Base-by-base conservation (phyloP, 805 yeast genomes). In the Gaillardinia entomophila region DNA sequence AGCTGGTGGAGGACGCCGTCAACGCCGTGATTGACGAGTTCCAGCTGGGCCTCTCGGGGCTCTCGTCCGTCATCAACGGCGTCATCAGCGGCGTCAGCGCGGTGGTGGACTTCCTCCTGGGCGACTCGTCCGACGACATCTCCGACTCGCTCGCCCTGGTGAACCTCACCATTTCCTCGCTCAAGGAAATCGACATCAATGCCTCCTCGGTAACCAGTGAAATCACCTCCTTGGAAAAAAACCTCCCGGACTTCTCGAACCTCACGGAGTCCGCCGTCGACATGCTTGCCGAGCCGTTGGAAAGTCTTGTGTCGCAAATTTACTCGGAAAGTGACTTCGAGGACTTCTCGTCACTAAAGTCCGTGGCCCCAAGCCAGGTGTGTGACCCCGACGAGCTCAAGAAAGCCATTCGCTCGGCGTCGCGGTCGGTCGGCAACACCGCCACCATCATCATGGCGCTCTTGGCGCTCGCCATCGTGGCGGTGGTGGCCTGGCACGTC, bases 161-260 rank as follows among this genome's bases (percentile, higher is more conserved):
- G 57, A 71, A 40, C 24, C 30, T 43, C 18, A 45, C 53, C 10
- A 33, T 48, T 2, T 18, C 47, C 2, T 26, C 34, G 2, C 35
- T 49, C 23, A 12, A 30, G 12, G 4, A 14, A 10, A 26, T 28
- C 16, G 59, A 79, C 37, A 53, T 90, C 35, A 50, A 72, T 10
- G 86, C 96, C 1, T 46, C 75, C 0, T 57, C 77, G 0, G 77
- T 89, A 26, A 73, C 84, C 41, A 51, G 53, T 2, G 73, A 77
- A 18, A 62, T 92, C 12, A 71, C 73, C 3, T 41, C 48, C 1
- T 54, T 88, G 26, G 60, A 72, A 14, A 55, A 60, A 1, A 62
- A 73, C 2, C 58, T 82, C 1, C 95, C 94, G 0, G 72, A 75
- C 38, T 86, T 86, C 51, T 74, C 71, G 2, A 67, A 70, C 6